Evolutionary conservation across 495 filamentous ascomycete species (phyloP), one percentile per base, ranked within the genome.

Genomic region (Aspergillus cavernicola): DNA sequence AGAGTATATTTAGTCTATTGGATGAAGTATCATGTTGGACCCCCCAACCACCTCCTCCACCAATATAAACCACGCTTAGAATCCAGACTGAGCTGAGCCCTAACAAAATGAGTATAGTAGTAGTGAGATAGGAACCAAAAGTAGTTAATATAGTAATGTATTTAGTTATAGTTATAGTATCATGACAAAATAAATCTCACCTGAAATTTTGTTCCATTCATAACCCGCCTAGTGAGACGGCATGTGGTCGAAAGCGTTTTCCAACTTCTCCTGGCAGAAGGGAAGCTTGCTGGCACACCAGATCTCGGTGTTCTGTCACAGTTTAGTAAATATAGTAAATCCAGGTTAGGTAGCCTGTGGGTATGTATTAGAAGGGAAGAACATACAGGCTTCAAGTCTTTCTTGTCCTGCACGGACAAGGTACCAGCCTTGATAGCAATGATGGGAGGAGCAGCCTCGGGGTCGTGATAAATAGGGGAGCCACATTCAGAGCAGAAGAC

Each of bases 401-500:
- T 83, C 80, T 85, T 85, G 65, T 84, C 78, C 63, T 81, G 82
- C 0, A 64, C 67, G 52, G 80, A 78, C 47, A 87, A 70, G 42
- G 77, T 80, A 39, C 84, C 84, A 19, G 78, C 84, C 78, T 87
- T 87, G 57, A 87, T 65, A 40, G 83, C 84, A 59, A 86, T 85
- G 67, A 87, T 86, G 49, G 77, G 72, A 29, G 83, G 83, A 15
- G 83, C 84, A 12, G 77, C 81, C 41, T 86, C 82, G 12, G 83
- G 84, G 62, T 85, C 83, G 63, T 87, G 84, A 35, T 83, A 83
- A 61, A 87, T 85, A 48, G 83, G 83, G 4, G 81, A 85, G 47
- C 84, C 84, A 68, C 84, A 87, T 59, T 85, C 81, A 47, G 68
- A 70, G 77, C 84, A 87, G 78, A 86, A 87, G 68, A 83, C 67